Conservation (phyloP, 2,329 filamentous ascomycete genomes). For the Trichophyton rubrum region DNA sequence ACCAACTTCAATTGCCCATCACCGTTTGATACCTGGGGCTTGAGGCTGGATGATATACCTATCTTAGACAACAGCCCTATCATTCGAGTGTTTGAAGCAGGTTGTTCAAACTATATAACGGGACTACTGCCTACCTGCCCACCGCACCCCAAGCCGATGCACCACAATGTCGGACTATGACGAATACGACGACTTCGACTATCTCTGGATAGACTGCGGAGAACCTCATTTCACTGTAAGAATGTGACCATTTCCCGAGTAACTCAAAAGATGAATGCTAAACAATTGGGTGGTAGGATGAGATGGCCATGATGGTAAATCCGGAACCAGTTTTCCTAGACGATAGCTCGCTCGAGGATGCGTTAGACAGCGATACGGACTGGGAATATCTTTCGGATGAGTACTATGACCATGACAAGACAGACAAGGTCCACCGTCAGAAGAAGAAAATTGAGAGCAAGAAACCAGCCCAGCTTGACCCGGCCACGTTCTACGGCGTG, state of each 20-base stretch:
- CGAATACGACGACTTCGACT: conserved; percentile 13
- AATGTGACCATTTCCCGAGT: too few species aligned
- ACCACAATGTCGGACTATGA: conserved; percentile 17
- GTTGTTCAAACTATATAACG: background rate
- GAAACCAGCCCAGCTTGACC: background rate
- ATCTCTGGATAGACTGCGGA: conserved; percentile 10
- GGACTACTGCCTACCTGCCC: background rate
- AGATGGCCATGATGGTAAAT: conserved; percentile 21
- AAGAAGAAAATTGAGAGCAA: background rate
- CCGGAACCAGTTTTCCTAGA: conserved; percentile 23
- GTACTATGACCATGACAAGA: conserved; percentile 17
- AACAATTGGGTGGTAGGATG: conserved; percentile 16
- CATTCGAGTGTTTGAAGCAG: background rate
- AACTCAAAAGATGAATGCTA: background rate
- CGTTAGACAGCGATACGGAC: conserved; percentile 21
- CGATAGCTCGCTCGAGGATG: conserved; percentile 18
- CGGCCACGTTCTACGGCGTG: conserved; percentile 25
- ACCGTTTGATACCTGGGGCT: background rate
- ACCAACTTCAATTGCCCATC: background rate
- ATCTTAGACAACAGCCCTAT: background rate
- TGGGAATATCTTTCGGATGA: conserved; percentile 20
- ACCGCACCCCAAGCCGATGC: background rate
- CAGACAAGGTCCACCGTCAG: background rate
- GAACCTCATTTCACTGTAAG: conserved; percentile 7
- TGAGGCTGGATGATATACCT: background rate